These are phyloP conservation scores for Arachis monticola DNA, from an alignment of 331 rosid genomes.

Conservation along the genomic window DNA sequence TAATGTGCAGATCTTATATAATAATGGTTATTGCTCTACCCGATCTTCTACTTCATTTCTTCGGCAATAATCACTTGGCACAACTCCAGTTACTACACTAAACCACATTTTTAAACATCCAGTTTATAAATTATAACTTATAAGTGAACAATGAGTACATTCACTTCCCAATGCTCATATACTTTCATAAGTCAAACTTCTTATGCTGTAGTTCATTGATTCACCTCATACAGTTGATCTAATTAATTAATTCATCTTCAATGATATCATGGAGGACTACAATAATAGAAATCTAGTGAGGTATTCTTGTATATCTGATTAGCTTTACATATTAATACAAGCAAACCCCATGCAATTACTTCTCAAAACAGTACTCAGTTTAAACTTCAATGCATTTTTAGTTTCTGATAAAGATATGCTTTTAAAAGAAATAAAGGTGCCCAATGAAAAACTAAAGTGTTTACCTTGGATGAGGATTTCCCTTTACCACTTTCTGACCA, in stretches of 20 bases:
- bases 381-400: neutral
- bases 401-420: slow-evolving; percentile 21
- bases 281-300: slow-evolving; percentile 28
- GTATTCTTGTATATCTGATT: neutral
- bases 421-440: slow-evolving; percentile 19
- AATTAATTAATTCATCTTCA: neutral
- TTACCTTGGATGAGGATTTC: slow-evolving; percentile 98
- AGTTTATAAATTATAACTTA: too few relatives aligned
- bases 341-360: slow-evolving; percentile 24
- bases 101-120: too few relatives aligned
- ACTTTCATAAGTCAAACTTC: neutral
- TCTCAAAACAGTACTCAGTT: slow-evolving; percentile 5
- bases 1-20: too few relatives aligned
- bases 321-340: slow-evolving; percentile 15
- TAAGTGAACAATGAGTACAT: too few relatives aligned
- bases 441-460: slow-evolving; percentile 25
- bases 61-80: too few relatives aligned
- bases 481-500: slow-evolving; percentile 98
- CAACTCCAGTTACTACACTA: too few relatives aligned
- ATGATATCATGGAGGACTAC: neutral
- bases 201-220: neutral
- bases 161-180: too few relatives aligned
- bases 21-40: too few relatives aligned
- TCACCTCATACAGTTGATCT: slow-evolving; percentile 2
- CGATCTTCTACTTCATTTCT: too few relatives aligned